Evolutionary conservation across 2,329 filamentous ascomycete species (phyloP).

Genomic region (Penicillium sclerotiorum): DNA sequence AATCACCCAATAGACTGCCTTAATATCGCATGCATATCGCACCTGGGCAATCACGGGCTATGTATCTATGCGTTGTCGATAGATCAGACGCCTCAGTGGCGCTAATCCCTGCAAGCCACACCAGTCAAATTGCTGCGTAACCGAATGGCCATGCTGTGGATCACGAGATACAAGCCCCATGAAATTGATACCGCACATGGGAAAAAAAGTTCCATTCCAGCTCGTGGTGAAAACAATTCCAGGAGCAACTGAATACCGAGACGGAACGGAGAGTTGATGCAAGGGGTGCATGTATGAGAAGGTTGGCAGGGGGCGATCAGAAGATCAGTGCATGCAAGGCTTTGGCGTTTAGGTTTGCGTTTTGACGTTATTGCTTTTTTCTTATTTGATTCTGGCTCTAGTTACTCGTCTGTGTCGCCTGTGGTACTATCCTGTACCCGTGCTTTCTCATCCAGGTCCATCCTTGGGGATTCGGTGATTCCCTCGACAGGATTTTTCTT

Average conservation of each 20-base stretch:
- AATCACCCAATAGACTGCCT: too few relatives aligned
- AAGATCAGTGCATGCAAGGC: slow-evolving; percentile 19
- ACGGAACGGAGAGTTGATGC: slow-evolving; percentile 19
- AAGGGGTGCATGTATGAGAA: slow-evolving; percentile 17
- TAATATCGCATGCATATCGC: background rate
- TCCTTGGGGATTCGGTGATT: background rate
- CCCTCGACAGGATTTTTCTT: background rate
- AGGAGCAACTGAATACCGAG: slow-evolving; percentile 8
- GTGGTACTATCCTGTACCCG: background rate
- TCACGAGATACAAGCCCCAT: slow-evolving; percentile 3
- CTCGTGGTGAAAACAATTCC: slow-evolving; percentile 6
- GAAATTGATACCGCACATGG: slow-evolving; percentile 17
- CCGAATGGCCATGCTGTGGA: slow-evolving; percentile 13
- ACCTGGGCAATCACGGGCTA: background rate
- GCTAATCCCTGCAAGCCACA: slow-evolving; percentile 16
- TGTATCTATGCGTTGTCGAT: background rate
- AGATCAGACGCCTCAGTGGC: slow-evolving; percentile 10
- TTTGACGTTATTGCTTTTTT: slow-evolving; percentile 16
- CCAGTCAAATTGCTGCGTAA: slow-evolving; percentile 20
- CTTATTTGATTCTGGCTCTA: background rate
- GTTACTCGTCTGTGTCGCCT: background rate
- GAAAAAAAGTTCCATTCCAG: background rate
- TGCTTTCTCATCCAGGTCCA: background rate
- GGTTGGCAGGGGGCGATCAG: slow-evolving; percentile 15
- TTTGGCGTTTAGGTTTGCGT: slow-evolving; percentile 14